Percentiles rank a stretch among this genome's conserved stretches.
Conservation (phyloP, 441 rosid species). For the Geranium incanum region DNA sequence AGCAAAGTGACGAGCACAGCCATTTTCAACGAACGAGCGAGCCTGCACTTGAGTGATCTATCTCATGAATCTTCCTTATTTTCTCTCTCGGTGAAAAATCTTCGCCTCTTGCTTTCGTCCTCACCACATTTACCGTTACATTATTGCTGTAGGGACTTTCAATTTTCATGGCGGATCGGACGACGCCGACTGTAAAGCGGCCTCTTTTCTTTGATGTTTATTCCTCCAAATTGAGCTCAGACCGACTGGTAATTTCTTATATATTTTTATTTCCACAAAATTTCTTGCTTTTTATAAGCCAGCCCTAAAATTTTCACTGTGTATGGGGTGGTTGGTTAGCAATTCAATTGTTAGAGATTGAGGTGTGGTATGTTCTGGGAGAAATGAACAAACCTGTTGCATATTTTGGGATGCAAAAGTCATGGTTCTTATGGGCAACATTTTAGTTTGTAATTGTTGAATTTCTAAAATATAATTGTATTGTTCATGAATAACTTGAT, state of each 20-base stretch:
- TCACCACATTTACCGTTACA: not conserved
- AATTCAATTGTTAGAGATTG: no score
- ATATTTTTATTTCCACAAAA: not conserved
- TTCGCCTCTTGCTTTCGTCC: not conserved
- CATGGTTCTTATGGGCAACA: no score
- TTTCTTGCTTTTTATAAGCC: conserved; percentile 14
- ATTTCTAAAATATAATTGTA: no score
- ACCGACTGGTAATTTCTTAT: conserved; percentile 31
- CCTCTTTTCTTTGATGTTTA: conserved; percentile 41
- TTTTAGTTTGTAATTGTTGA: no score
- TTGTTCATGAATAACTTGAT: not conserved
- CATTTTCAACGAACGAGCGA: not conserved
- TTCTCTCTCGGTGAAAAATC: not conserved
- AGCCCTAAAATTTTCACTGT: not conserved
- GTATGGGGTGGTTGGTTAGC: no score
- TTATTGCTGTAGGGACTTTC: not conserved
- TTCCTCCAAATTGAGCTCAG: conserved; percentile 30
- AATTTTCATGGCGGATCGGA: conserved; percentile 7
- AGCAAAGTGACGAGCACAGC: not conserved
- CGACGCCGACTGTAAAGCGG: conserved; percentile 25
- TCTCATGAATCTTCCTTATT: not conserved
- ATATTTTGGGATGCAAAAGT: no score
- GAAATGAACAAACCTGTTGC: no score
- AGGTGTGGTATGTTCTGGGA: no score
- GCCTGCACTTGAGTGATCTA: not conserved